phyloP scores from a whole-genome alignment of 257 asterid species.

The Plectranthus barbatus region DNA sequence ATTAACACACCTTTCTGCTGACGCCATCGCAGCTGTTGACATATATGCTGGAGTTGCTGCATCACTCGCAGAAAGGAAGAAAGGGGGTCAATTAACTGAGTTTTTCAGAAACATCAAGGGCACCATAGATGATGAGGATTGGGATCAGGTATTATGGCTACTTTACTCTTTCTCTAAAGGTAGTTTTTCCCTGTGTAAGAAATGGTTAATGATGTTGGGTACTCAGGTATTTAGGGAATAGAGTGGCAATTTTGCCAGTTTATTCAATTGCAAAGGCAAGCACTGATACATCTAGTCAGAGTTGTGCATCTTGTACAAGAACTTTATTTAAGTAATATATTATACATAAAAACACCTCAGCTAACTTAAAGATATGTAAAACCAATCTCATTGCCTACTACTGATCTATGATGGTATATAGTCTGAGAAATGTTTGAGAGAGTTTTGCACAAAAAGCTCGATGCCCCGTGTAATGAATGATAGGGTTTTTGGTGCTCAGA shows the following conservation, averaged over 20 bases:
- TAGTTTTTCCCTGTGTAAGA: neutral
- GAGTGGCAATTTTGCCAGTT: neutral
- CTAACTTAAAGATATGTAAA: neutral
- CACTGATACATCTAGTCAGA: neutral
- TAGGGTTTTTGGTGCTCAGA: neutral
- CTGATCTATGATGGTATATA: neutral
- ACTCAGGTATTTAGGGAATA: neutral
- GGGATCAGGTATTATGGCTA: conserved; percentile 71
- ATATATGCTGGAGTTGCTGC: conserved; percentile 97
- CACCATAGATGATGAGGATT: conserved; percentile 88
- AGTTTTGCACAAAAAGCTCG: neutral
- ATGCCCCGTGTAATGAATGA: neutral
- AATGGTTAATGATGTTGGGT: conserved; percentile 4
- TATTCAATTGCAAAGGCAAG: neutral
- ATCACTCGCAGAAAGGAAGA: conserved; percentile 94
- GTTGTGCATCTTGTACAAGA: neutral
- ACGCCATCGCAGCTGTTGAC: conserved; percentile 64
- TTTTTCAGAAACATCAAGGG: conserved; percentile 91
- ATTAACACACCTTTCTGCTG: conserved; percentile 9
- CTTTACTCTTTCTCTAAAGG: conserved; percentile 1
- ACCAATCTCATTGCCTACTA: neutral
- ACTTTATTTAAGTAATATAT: neutral
- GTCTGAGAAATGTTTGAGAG: neutral
- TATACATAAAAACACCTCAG: neutral
- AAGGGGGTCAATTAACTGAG: conserved; percentile 91